Percentiles rank a stretch among this genome's conserved stretches.
These are phyloP conservation scores for Heterobasidion annosum DNA, from an alignment of 1,284 basidiomycete genomes.

Conservation along the genomic window DNA sequence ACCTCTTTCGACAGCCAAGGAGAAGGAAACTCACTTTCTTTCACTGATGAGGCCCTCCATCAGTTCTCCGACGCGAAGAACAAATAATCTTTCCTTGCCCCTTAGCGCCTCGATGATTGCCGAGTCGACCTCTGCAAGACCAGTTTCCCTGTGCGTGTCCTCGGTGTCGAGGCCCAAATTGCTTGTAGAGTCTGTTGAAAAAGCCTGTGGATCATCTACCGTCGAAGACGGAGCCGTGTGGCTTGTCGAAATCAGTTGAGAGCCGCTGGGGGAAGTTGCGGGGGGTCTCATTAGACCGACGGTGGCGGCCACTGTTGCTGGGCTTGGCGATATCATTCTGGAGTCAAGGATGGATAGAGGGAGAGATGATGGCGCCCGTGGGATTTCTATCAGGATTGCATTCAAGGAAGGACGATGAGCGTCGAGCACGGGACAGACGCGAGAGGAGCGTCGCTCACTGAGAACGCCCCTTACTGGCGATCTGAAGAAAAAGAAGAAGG, in stretches of 20 bases:
- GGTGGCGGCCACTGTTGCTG: too few relatives aligned
- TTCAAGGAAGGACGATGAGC: neutral
- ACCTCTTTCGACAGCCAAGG: neutral
- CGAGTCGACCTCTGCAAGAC: conserved; percentile 47
- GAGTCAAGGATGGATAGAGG: neutral
- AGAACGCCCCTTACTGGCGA: neutral
- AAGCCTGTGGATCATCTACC: neutral
- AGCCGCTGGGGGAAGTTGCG: neutral
- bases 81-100: conserved; percentile 78
- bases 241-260: neutral
- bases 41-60: conserved; percentile 73
- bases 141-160: conserved; percentile 5
- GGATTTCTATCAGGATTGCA: neutral
- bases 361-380: conserved; percentile 7
- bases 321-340: too few relatives aligned
- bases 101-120: conserved; percentile 77
- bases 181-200: conserved; percentile 4
- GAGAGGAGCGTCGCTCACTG: neutral
- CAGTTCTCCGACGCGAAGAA: conserved; percentile 72
- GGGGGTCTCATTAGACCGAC: neutral
- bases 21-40: conserved; percentile 43
- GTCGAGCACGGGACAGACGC: neutral
- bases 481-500: neutral
- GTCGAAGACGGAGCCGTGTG: conserved; percentile 3
- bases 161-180: conserved; percentile 2